A percentile compares a stretch with the other conserved stretches of the same genome.
Conservation (phyloP, 805 yeast genomes). For the Lachancea thermotolerans region DNA sequence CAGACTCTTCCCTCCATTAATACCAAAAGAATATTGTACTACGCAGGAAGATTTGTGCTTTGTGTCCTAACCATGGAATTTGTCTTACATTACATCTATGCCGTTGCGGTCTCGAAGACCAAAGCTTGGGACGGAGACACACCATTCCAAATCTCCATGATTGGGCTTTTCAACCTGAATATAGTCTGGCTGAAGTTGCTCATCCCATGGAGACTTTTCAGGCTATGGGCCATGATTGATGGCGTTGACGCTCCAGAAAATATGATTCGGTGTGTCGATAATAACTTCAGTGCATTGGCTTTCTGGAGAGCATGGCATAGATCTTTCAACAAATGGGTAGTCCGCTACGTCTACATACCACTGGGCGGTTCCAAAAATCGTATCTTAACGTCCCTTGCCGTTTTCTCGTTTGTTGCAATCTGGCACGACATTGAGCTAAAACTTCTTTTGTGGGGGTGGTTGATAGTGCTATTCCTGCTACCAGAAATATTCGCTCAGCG, state of each 20-base stretch:
- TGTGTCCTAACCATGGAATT: conserved; percentile 87
- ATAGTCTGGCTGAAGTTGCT: conserved; percentile 89
- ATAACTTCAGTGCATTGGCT: conserved; percentile 87
- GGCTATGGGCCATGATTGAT: conserved; percentile 90
- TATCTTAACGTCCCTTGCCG: conserved; percentile 69
- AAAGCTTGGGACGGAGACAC: conserved; percentile 86
- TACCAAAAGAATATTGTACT: conserved; percentile 44
- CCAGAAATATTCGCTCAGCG: conserved; percentile 73
- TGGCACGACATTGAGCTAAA: conserved; percentile 97
- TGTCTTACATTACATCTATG: conserved; percentile 79
- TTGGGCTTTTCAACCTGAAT: conserved; percentile 83
- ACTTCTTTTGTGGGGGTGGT: conserved; percentile 92
- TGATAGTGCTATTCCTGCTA: conserved; percentile 73
- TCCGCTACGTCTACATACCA: conserved; percentile 84
- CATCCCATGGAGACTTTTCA: conserved; percentile 92
- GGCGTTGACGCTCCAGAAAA: conserved; percentile 96
- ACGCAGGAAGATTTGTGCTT: conserved; percentile 60
- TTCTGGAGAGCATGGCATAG: conserved; percentile 99
- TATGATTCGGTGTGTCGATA: conserved; percentile 93
- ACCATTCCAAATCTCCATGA: conserved; percentile 91
- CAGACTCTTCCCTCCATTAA: conserved; percentile 56
- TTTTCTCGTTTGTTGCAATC: conserved; percentile 89
- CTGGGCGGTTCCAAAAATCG: conserved; percentile 77
- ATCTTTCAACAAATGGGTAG: conserved; percentile 83
- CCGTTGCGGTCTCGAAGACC: conserved; percentile 84